These are phyloP conservation scores for Penicillium sp. DNA, from an alignment of 2,329 filamentous ascomycete genomes.

Conservation along the genomic window DNA sequence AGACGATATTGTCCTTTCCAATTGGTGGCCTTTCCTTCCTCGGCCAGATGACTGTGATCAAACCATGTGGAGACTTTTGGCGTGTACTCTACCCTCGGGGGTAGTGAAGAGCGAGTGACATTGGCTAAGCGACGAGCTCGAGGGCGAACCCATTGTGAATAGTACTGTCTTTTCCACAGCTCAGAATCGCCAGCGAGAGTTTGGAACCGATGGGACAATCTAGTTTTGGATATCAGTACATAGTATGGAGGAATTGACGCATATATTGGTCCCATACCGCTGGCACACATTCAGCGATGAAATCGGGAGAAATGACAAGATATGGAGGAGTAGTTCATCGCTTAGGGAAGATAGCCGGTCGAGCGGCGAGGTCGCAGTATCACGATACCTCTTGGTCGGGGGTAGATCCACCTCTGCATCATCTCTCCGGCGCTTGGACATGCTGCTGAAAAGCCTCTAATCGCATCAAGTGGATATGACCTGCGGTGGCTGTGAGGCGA, in stretches of 20 bases:
- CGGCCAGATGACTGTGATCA: conserved; percentile 64
- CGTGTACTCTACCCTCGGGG: conserved; percentile 56
- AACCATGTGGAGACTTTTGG: conserved; percentile 66
- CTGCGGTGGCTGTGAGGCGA: conserved; percentile 1
- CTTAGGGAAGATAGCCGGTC: conserved; percentile 77
- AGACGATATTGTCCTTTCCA: conserved; percentile 92
- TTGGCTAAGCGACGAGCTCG: conserved; percentile 77
- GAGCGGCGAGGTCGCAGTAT: conserved; percentile 30
- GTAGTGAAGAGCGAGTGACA: conserved; percentile 54
- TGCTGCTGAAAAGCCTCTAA: conserved; percentile 24
- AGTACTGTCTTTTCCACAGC: conserved; percentile 90
- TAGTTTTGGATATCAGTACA: conserved; percentile 21
- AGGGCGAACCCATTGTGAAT: conserved; percentile 82
- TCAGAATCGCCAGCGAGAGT: conserved; percentile 79
- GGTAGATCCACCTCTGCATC: conserved; percentile 25
- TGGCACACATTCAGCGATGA: conserved; percentile 69
- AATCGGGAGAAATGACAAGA: conserved; percentile 77
- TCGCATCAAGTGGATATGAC: background rate
- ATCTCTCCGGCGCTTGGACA: conserved; percentile 43
- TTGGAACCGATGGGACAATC: conserved; percentile 72
- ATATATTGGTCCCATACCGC: conserved; percentile 52
- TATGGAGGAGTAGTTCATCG: conserved; percentile 85
- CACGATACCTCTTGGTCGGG: conserved; percentile 54
- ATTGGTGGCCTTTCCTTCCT: conserved; percentile 61
- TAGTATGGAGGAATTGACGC: conserved; percentile 2